Evolutionary conservation across 2,329 filamentous ascomycete genomes (phyloP).

Genomic region (Claviceps digitariae): DNA sequence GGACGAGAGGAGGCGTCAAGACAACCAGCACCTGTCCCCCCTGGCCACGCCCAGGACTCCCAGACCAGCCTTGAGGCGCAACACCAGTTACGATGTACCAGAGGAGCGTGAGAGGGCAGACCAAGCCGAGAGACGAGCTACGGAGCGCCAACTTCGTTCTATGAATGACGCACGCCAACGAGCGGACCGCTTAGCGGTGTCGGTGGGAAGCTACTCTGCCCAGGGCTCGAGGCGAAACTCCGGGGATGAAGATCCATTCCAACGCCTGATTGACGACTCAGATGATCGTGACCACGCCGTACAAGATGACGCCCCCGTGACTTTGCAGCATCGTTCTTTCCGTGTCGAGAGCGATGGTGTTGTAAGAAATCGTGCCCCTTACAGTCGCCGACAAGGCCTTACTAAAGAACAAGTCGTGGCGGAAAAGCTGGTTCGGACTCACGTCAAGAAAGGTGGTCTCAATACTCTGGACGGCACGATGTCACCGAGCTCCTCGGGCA

Average conservation of each 20-base stretch:
- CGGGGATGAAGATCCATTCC: slow-evolving; percentile 20
- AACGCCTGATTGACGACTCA: slow-evolving; percentile 18
- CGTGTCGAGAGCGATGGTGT: slow-evolving; percentile 6
- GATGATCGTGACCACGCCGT: slow-evolving; percentile 11
- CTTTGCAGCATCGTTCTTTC: neutral
- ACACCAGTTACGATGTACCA: slow-evolving; percentile 29
- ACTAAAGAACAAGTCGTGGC: slow-evolving; percentile 14
- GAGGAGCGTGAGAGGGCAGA: slow-evolving; percentile 27
- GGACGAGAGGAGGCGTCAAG: slow-evolving; percentile 12
- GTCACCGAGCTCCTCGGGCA: slow-evolving; percentile 19
- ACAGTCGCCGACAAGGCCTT: slow-evolving; percentile 11
- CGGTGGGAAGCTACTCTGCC: slow-evolving; percentile 24
- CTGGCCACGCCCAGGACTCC: slow-evolving; percentile 11
- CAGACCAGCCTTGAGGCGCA: slow-evolving; percentile 26
- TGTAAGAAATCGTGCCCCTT: slow-evolving; percentile 13
- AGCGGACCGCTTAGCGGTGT: slow-evolving; percentile 25
- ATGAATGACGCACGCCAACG: slow-evolving; percentile 26
- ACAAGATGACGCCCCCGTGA: slow-evolving; percentile 9
- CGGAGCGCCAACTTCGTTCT: slow-evolving; percentile 24
- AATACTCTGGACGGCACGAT: slow-evolving; percentile 19
- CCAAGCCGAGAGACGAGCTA: slow-evolving; percentile 23
- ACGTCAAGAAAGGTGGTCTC: slow-evolving; percentile 16
- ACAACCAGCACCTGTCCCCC: slow-evolving; percentile 4
- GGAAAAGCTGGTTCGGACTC: slow-evolving; percentile 22
- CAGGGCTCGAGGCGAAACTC: slow-evolving; percentile 24